These are phyloP conservation scores for Symbiodinium pilosum DNA, from an alignment of 73 alveolate species.

Conservation along the genomic window DNA sequence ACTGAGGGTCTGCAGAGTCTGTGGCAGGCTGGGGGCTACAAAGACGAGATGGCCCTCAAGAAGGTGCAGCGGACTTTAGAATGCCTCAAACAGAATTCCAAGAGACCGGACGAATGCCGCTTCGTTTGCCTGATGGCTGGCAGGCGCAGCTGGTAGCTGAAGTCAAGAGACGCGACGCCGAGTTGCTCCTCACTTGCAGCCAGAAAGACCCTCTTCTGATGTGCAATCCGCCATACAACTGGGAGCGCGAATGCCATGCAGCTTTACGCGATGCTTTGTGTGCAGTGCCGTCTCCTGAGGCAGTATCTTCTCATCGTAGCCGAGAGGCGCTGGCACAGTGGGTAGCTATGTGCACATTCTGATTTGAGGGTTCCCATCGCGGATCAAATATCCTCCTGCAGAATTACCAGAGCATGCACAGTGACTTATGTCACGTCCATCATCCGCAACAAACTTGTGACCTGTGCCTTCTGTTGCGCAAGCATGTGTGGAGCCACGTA, in stretches of 20 bases:
- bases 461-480: too few species aligned
- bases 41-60: slow-evolving; percentile 47
- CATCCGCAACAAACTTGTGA: too few species aligned
- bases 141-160: slow-evolving; percentile 76
- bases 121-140: not conserved
- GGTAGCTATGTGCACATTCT: not conserved
- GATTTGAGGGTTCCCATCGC: too few species aligned
- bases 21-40: slow-evolving; percentile 33
- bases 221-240: too few species aligned
- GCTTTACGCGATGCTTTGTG: too few species aligned
- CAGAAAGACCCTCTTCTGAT: too few species aligned
- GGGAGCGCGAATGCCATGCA: too few species aligned
- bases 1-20: not conserved
- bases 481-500: too few species aligned
- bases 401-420: too few species aligned
- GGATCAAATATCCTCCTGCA: too few species aligned
- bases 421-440: too few species aligned
- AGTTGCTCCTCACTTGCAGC: not conserved
- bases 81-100: too few species aligned
- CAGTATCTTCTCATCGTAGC: not conserved
- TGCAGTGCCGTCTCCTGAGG: not conserved
- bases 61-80: not conserved
- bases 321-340: not conserved
- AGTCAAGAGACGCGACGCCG: slow-evolving; percentile 61
- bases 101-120: not conserved